Evolutionary conservation across 257 asterid species (phyloP), one percentile per base, ranked within the genome.

Genomic region (Nicotiana noctiflora): DNA sequence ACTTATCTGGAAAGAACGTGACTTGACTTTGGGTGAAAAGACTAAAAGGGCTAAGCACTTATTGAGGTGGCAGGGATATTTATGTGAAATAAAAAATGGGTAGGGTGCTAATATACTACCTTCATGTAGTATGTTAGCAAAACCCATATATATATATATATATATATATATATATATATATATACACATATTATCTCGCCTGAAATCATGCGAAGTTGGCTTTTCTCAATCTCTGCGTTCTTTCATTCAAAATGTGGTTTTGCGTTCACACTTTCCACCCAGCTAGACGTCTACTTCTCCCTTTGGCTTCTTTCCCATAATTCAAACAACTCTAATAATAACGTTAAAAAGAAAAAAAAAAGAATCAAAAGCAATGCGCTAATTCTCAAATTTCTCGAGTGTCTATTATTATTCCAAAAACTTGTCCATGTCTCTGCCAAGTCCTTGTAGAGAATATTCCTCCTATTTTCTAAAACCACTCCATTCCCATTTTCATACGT

Each of bases 381-480:
- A 70, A 72, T 72, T 46, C 60, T 72, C 21, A 70, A 19, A 70
- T 21, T 21, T 70, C 34, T n/a, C 3, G 6, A 40, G 37, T 44
- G 77, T 44, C 32, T 18, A 37, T 40, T 19, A n/a, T 61, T 37
- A 23, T 55, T 56, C 52, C 68, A 74, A 60, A 83, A 70, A 80
- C 81, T 63, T 80, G 83, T 83, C 80, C 75, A 25, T 56, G 55
- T 65, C 76, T 79, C 84, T 80, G 32, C 40, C 55, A 37, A n/a
- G n/a, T 79, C 52, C 83, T 51, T 56, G 46, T 72, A 61, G 77
- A 52, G 81, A 80, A 83, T 85, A 85, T 82, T 77, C 83, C 78
- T 32, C 18, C 34, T 17, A 61, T 31, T 19, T 31, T 59, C 49
- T 64, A n/a, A 76, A 82, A 80, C 64, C 78, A 61, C 51, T 44